Conservation (phyloP, 257 asterid genomes). For the Penstemon eatonii region DNA sequence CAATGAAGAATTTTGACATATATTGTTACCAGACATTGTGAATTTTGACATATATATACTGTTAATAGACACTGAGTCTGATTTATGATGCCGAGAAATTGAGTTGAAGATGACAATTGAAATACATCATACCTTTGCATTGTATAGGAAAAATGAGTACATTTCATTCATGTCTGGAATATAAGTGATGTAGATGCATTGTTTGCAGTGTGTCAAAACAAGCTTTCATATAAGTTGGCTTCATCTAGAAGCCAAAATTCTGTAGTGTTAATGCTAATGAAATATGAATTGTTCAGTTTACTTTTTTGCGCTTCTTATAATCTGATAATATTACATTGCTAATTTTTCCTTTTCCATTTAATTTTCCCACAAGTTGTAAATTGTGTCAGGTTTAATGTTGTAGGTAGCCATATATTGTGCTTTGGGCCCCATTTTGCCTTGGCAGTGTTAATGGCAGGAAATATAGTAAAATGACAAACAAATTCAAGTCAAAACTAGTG, state of each 20-base stretch:
- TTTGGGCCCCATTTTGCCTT: too few relatives aligned
- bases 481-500: too few relatives aligned
- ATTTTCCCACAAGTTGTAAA: neutral
- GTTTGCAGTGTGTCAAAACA: conserved; percentile 14
- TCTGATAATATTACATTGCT: conserved; percentile 1
- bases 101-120: conserved; percentile 8
- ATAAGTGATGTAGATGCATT: conserved; percentile 1
- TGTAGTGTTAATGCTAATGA: neutral
- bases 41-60: neutral
- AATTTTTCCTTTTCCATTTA: neutral
- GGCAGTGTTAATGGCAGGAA: too few relatives aligned
- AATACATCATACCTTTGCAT: conserved; percentile 13
- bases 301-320: neutral
- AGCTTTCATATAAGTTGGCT: conserved; percentile 16
- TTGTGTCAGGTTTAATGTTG: too few relatives aligned
- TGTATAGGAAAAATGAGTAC: conserved; percentile 24
- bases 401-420: too few relatives aligned
- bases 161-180: neutral
- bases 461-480: too few relatives aligned
- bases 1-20: neutral
- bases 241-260: conserved; percentile 18
- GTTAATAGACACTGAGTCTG: conserved; percentile 2
- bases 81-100: conserved; percentile 8
- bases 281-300: neutral
- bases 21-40: neutral